These are phyloP conservation scores for Melampsora americana DNA, from an alignment of 1,284 basidiomycete species.

Conservation along the genomic window DNA sequence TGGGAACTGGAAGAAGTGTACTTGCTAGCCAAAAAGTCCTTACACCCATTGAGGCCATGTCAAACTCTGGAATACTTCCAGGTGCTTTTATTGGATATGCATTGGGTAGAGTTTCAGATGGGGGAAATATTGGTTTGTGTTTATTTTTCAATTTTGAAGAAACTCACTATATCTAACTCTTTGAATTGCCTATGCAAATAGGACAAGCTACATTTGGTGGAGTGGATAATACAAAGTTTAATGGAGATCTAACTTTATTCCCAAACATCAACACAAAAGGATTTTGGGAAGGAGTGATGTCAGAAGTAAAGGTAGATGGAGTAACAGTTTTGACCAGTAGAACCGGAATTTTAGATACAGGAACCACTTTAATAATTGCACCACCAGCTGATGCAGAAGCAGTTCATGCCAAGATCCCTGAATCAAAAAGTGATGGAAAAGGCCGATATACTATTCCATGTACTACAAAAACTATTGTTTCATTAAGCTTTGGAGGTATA, in stretches of 20 bases:
- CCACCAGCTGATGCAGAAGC: conserved; percentile 51
- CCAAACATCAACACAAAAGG: conserved; percentile 54
- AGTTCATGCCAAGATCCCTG: conserved; percentile 51
- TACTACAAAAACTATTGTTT: conserved; percentile 49
- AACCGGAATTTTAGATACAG: conserved; percentile 53
- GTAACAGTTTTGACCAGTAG: conserved; percentile 31
- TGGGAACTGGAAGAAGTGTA: conserved; percentile 72
- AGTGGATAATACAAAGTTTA: conserved; percentile 68
- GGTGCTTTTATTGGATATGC: conserved; percentile 75
- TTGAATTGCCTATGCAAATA: neutral
- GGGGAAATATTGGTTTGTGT: conserved; percentile 27
- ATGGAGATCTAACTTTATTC: conserved; percentile 53
- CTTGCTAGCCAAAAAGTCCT: conserved; percentile 66
- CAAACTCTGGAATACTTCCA: conserved; percentile 62
- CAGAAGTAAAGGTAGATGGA: conserved; percentile 50
- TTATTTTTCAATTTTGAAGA: conserved; percentile 59
- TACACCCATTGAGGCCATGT: conserved; percentile 74
- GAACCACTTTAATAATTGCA: conserved; percentile 54
- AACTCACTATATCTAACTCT: conserved; percentile 66
- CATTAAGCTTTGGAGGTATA: conserved; percentile 50
- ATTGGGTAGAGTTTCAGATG: conserved; percentile 65
- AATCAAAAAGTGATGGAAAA: conserved; percentile 51
- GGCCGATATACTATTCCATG: conserved; percentile 54
- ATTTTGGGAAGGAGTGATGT: conserved; percentile 54
- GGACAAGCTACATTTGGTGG: conserved; percentile 68